Percentiles rank a stretch among this genome's conserved stretches.
Conservation (phyloP, 495 filamentous ascomycete species). For the Aspergillus carlsbadensis region DNA sequence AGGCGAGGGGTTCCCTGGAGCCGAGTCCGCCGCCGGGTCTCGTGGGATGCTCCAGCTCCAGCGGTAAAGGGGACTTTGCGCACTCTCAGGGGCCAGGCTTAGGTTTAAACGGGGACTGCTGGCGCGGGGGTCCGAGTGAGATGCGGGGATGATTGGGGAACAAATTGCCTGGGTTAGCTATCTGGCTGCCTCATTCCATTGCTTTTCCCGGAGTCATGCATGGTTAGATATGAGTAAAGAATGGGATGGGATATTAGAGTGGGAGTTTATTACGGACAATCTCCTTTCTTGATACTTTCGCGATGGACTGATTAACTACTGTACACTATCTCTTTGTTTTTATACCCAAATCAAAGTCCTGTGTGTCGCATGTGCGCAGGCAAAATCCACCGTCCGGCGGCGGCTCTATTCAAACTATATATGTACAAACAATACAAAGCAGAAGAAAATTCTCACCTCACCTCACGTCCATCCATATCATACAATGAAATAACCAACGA, state of each 20-base stretch:
- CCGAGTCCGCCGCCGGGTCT: conserved; percentile 40
- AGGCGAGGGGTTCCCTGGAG: conserved; percentile 49
- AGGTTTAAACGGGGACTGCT: not conserved
- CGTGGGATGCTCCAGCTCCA: not conserved
- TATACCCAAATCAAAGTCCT: not conserved
- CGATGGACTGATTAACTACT: not conserved
- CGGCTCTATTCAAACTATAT: too few species aligned
- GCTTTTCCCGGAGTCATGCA: not conserved
- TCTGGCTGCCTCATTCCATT: not conserved
- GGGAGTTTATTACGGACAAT: conserved; percentile 2
- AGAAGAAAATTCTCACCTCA: too few species aligned
- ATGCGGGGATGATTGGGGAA: too few species aligned
- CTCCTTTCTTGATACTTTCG: conserved; percentile 6
- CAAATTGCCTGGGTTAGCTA: too few species aligned
- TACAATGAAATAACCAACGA: too few species aligned
- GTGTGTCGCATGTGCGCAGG: not conserved
- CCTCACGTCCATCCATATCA: not conserved
- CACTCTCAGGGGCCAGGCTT: not conserved
- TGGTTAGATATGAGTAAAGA: not conserved
- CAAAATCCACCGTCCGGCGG: too few species aligned
- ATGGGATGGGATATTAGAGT: not conserved
- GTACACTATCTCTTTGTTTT: not conserved
- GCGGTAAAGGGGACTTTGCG: not conserved
- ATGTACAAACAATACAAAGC: too few species aligned
- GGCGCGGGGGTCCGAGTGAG: not conserved